These are phyloP conservation scores for Candida bentonensis DNA, from an alignment of 805 yeast species.

Conservation along the genomic window DNA sequence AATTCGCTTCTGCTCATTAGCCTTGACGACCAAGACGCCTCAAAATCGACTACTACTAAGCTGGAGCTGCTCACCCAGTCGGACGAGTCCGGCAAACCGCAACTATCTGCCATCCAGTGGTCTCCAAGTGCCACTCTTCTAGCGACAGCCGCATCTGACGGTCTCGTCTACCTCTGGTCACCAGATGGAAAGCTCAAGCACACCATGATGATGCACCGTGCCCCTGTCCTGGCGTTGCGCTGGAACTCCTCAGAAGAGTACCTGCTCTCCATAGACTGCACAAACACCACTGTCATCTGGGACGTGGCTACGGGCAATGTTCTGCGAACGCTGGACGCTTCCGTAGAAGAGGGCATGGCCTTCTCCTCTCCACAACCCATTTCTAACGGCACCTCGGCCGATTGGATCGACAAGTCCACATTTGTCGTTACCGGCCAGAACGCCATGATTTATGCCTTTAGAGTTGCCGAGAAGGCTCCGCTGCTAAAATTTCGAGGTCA, in stretches of 20 bases:
- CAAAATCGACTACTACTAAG: neutral
- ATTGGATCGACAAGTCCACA: conserved; percentile 60
- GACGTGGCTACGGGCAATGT: conserved; percentile 41
- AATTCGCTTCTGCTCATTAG: neutral
- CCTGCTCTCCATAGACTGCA: conserved; percentile 46
- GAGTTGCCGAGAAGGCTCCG: conserved; percentile 33
- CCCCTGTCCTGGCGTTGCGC: conserved; percentile 38
- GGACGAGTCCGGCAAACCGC: neutral
- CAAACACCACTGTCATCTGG: conserved; percentile 48
- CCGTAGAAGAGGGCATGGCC: conserved; percentile 5
- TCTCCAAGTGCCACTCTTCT: conserved; percentile 23
- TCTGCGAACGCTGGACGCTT: conserved; percentile 8
- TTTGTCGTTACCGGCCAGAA: conserved; percentile 57
- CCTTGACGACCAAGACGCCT: neutral
- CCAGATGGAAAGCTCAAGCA: conserved; percentile 52
- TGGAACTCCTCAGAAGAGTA: conserved; percentile 50
- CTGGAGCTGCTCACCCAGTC: neutral
- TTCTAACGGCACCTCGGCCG: conserved; percentile 37
- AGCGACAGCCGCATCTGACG: conserved; percentile 51
- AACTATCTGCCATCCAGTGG: conserved; percentile 7
- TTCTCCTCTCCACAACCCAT: conserved; percentile 12
- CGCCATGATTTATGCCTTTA: conserved; percentile 41
- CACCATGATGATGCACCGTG: conserved; percentile 33
- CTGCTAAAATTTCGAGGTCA: conserved; percentile 52
- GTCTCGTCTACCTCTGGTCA: conserved; percentile 72